A percentile compares a stretch with the other conserved stretches of the same genome.
These are phyloP conservation scores for Penicillium decumbens DNA, from an alignment of 2,329 filamentous ascomycete species.

Conservation along the genomic window DNA sequence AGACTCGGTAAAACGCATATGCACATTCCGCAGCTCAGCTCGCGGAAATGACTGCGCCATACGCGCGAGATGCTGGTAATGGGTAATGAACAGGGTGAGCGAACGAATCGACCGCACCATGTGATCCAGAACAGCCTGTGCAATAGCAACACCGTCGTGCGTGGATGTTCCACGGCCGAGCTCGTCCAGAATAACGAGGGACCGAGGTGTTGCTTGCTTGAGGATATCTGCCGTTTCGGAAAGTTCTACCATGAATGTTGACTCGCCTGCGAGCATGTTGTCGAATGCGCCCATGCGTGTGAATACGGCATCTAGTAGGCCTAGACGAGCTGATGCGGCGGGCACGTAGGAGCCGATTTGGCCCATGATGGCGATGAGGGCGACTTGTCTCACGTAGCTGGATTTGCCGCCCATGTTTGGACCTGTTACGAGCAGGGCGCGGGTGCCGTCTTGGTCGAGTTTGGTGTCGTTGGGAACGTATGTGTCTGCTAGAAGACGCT, in stretches of 20 bases:
- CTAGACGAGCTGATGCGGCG: slow-evolving; percentile 66
- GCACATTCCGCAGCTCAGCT: slow-evolving; percentile 73
- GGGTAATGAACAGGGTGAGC: slow-evolving; percentile 91
- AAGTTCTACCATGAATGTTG: slow-evolving; percentile 97
- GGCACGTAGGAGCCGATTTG: slow-evolving; percentile 95
- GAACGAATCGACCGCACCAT: slow-evolving; percentile 70
- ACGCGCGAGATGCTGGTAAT: slow-evolving; percentile 83
- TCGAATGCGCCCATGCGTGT: slow-evolving; percentile 95
- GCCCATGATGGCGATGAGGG: slow-evolving; percentile 86
- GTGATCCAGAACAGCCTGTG: slow-evolving; percentile 82
- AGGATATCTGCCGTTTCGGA: slow-evolving; percentile 88
- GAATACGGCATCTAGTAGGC: slow-evolving; percentile 84
- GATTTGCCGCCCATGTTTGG: slow-evolving; percentile 99
- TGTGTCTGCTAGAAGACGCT: slow-evolving; percentile 74
- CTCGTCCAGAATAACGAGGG: slow-evolving; percentile 89
- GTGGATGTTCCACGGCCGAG: slow-evolving; percentile 89
- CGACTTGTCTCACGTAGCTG: slow-evolving; percentile 90
- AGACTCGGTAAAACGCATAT: slow-evolving; percentile 77
- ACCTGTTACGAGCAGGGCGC: slow-evolving; percentile 84
- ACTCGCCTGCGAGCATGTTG: slow-evolving; percentile 91
- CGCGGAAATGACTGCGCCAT: slow-evolving; percentile 64
- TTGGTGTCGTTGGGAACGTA: slow-evolving; percentile 89
- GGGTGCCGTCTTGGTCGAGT: slow-evolving; percentile 60
- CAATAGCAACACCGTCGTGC: slow-evolving; percentile 93
- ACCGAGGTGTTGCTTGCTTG: slow-evolving; percentile 77